Percentiles rank a stretch among this genome's conserved stretches.
phyloP scores from a whole-genome alignment of 2,329 filamentous ascomycete genomes.

The Colletotrichum karsti region DNA sequence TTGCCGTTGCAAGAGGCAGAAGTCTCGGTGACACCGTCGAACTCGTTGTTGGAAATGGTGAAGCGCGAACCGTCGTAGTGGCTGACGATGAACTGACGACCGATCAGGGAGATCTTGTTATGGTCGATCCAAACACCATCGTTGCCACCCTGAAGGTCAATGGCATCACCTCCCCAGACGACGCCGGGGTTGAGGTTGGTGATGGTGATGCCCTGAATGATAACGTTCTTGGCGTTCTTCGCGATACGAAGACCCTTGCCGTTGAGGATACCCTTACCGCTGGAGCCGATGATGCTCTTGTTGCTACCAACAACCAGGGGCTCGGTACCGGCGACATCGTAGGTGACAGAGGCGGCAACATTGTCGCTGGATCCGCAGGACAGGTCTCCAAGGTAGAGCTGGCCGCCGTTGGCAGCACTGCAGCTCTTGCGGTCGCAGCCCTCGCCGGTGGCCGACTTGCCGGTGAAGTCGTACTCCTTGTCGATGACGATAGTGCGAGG shows the following conservation, averaged over 20 bases:
- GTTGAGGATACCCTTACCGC: conserved; percentile 36
- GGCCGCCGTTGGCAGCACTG: conserved; percentile 34
- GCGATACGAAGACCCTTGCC: conserved; percentile 54
- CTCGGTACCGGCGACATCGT: conserved; percentile 35
- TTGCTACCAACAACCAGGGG: conserved; percentile 36
- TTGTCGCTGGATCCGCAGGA: conserved; percentile 27
- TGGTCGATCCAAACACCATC: conserved; percentile 45
- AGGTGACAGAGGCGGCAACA: conserved; percentile 35
- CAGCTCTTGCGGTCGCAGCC: conserved; percentile 36
- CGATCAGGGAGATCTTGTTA: conserved; percentile 49
- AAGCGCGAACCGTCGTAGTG: conserved; percentile 42
- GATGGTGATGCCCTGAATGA: conserved; percentile 59
- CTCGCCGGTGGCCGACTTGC: conserved; percentile 31
- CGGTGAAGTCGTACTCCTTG: conserved; percentile 38
- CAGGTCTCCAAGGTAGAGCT: conserved; percentile 29
- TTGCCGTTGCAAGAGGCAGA: conserved; percentile 40
- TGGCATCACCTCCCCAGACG: conserved; percentile 49
- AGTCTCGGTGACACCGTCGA: conserved; percentile 44
- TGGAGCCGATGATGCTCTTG: conserved; percentile 37
- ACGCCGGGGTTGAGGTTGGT: conserved; percentile 50
- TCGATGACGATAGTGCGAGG: conserved; percentile 35
- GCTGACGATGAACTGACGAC: conserved; percentile 48
- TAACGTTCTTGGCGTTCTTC: conserved; percentile 54
- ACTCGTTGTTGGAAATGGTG: conserved; percentile 48
- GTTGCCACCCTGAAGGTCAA: conserved; percentile 32